These are phyloP conservation scores for Diaporthe sp. DNA, from an alignment of 2,329 filamentous ascomycete genomes.

Conservation along the genomic window DNA sequence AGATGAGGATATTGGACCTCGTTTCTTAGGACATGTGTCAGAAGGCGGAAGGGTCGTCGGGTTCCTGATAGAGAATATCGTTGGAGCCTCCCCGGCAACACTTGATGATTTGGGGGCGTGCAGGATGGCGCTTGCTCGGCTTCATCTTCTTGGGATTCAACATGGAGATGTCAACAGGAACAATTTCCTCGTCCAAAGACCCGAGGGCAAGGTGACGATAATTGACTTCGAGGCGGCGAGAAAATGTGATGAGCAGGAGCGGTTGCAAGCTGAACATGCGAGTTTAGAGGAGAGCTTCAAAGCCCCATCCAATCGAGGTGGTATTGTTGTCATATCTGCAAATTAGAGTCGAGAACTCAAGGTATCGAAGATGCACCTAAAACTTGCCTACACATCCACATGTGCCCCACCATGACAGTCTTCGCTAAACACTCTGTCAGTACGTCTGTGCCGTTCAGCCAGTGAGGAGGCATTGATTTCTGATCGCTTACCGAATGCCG, in stretches of 20 bases:
- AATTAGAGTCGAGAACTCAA: background rate
- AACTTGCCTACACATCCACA: background rate
- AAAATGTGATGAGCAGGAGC: background rate
- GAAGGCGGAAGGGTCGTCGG: background rate
- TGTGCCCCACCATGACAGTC: background rate
- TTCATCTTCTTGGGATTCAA: background rate
- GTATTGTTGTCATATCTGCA: background rate
- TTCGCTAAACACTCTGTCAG: background rate
- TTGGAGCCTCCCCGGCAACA: background rate
- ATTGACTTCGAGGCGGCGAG: background rate
- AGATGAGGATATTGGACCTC: background rate
- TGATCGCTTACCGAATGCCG: background rate
- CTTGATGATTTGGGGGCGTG: constrained; percentile 2
- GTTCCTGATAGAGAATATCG: background rate
- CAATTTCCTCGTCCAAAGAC: background rate
- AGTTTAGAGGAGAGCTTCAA: background rate
- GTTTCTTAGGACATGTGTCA: background rate
- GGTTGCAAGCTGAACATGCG: background rate
- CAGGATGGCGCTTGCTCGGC: background rate
- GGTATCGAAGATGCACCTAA: too few species aligned
- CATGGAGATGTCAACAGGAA: constrained; percentile 6
- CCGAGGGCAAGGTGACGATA: background rate
- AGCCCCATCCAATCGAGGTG: background rate
- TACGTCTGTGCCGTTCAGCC: background rate
- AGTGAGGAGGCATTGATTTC: background rate